phyloP scores from a whole-genome alignment of 2,329 filamentous ascomycete species.

The Colletotrichum sp. region DNA sequence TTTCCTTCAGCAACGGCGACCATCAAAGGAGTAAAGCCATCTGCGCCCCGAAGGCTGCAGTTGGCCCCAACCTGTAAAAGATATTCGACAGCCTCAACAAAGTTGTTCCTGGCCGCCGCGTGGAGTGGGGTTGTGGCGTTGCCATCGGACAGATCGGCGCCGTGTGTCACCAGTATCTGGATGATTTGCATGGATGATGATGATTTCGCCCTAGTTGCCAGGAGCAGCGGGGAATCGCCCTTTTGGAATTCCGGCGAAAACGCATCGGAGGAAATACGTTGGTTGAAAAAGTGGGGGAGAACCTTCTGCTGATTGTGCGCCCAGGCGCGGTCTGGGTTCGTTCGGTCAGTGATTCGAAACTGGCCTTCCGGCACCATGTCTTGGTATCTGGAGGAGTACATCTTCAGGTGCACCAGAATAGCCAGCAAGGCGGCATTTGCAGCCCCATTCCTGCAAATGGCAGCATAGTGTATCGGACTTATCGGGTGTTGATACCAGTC shows the following conservation, averaged over 20 bases:
- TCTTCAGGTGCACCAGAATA: neutral
- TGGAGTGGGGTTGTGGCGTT: neutral
- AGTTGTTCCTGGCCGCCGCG: neutral
- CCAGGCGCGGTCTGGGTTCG: neutral
- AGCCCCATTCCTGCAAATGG: neutral
- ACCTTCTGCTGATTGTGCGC: neutral
- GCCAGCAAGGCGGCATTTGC: neutral
- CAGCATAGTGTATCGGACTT: neutral
- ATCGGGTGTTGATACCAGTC: neutral
- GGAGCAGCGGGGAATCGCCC: neutral
- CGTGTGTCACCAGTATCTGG: neutral
- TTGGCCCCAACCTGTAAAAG: neutral
- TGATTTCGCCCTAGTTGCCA: neutral
- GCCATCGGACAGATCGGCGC: neutral
- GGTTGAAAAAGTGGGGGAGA: neutral
- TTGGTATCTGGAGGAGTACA: neutral
- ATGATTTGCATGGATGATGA: neutral
- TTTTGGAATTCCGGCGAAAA: neutral
- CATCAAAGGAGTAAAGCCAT: neutral
- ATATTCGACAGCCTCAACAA: neutral
- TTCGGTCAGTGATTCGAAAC: neutral
- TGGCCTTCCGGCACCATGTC: neutral
- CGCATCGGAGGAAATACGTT: neutral
- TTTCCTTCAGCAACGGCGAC: conserved; percentile 11
- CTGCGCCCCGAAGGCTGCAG: neutral